A percentile compares a stretch with the other conserved stretches of the same genome.
Conservation (phyloP, 140 eudicot species). For the Erigeron philadelphicus region DNA sequence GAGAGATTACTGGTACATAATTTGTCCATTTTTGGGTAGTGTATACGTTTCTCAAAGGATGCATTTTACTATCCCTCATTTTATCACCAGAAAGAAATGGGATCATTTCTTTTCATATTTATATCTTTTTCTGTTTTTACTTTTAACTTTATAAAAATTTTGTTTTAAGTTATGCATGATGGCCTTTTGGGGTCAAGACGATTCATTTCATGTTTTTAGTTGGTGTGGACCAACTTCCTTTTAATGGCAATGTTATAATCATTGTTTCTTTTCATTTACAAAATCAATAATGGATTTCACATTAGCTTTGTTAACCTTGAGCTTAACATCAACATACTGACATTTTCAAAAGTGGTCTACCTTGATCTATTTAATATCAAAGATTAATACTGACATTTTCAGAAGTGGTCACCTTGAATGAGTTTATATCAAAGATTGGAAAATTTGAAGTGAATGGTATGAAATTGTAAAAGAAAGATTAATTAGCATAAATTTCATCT, state of each 20-base stretch:
- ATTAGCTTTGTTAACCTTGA: background rate
- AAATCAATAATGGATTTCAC: background rate
- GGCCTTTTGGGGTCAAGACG: conserved; percentile 15
- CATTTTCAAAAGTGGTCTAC: too few relatives aligned
- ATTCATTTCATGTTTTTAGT: conserved; percentile 13
- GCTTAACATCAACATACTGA: background rate
- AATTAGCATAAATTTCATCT: too few relatives aligned
- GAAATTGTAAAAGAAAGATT: too few relatives aligned
- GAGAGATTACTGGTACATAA: conserved; percentile 72
- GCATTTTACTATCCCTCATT: conserved; percentile 11
- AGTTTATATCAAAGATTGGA: too few relatives aligned
- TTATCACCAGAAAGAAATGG: conserved; percentile 4
- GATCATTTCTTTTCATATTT: conserved; percentile 2
- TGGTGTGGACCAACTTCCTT: conserved; percentile 19
- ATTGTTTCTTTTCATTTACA: conserved; percentile 11
- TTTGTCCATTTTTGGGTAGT: conserved; percentile 31
- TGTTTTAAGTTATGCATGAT: conserved; percentile 24
- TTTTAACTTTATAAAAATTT: conserved; percentile 17
- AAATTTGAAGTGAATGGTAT: too few relatives aligned
- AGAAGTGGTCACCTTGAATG: too few relatives aligned
- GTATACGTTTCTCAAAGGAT: conserved; percentile 25
- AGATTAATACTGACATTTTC: too few relatives aligned
- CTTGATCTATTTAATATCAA: too few relatives aligned
- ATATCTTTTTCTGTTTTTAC: conserved; percentile 6
- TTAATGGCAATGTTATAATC: conserved; percentile 15